Base-by-base conservation (phyloP, 1,139 yeast species). In the Saccharomycopsis phalli region DNA sequence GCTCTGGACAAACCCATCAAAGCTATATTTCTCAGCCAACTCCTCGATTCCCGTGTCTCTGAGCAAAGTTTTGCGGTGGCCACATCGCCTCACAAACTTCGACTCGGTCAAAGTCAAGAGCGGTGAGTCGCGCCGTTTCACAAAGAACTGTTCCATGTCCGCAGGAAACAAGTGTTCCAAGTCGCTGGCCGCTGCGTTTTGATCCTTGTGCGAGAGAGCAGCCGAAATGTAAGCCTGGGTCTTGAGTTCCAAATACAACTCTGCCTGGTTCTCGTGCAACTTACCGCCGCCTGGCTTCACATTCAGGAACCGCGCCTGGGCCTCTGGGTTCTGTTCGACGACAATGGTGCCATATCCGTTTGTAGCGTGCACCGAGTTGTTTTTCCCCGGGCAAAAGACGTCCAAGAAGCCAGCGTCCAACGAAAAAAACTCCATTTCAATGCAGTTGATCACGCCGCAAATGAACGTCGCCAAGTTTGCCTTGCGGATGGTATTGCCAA, bases 171-270 rank as follows among this genome's bases (percentile, higher is more conserved):
- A 70, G 52, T 79, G 86, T 47, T 83, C 79, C 7, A 86, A 73
- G 40, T 81, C 91, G 46, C 69, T 70, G 50, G 76, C 69, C 2
- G 84, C 68, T 47, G 79, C 61, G 45, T 79, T 87, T 7, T 76
- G 78, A 4, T 83, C 78, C 51, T 81, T 84, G 10, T 38, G 43
- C 3, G 42, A 31, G 4, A 40, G 32, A 48, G 88, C 62, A 0
- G 94, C 95, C 0, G 95, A 80, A 20, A 91, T 87, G 54, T 78
- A 91, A 0, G 95, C 95, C 59, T 91, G 98, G 0, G 98, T 91
- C 56, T 91, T 91, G 54, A 91, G 67, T 52, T 91, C 96, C 40
- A 91, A 66, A 52, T 71, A 86, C 41, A 91, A 61, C 2, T 74
- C 76, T 0, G 94, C 87, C 51, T 83, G 94, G 4, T 82, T 76